Percentiles rank a stretch among this genome's conserved stretches.
Conservation (phyloP, 202 grass and related monocot species). For the Carex arenaria region DNA sequence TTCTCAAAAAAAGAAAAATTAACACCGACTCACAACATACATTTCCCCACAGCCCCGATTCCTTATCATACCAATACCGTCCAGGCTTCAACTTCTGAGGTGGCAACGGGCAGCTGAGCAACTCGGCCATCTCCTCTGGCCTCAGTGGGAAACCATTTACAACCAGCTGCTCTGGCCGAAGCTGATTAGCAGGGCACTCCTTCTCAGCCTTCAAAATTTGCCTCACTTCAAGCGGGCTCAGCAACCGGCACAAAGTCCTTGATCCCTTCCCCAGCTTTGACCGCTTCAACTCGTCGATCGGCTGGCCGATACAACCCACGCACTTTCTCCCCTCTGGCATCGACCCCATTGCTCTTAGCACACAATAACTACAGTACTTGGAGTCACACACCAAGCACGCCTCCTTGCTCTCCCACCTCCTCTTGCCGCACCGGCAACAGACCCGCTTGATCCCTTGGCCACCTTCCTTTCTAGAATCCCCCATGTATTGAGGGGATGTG, state of each 20-base stretch:
- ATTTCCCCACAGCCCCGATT: constrained; percentile 92
- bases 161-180: constrained; percentile 66
- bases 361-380: constrained; percentile 64
- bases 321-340: constrained; percentile 98
- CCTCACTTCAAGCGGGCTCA: constrained; percentile 77
- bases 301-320: constrained; percentile 67
- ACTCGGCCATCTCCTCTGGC: constrained; percentile 58
- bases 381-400: constrained; percentile 68
- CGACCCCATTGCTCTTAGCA: constrained; percentile 86
- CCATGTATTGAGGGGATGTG: constrained; percentile 42
- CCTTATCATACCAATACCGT: constrained; percentile 97
- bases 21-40: constrained; percentile 24
- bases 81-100: constrained; percentile 85
- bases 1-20: background rate
- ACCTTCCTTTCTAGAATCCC: constrained; percentile 48
- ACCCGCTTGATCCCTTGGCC: constrained; percentile 18
- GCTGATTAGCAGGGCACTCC: constrained; percentile 88
- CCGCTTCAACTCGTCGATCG: constrained; percentile 69
- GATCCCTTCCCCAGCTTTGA: constrained; percentile 80
- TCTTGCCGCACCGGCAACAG: constrained; percentile 67
- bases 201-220: constrained; percentile 88
- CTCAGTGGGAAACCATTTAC: constrained; percentile 63
- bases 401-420: constrained; percentile 95
- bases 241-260: constrained; percentile 44
- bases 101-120: constrained; percentile 72